Percentiles rank a stretch among this genome's conserved stretches.
Conservation (phyloP, 2,329 filamentous ascomycete species). For the Chrysoporthe cubensis region DNA sequence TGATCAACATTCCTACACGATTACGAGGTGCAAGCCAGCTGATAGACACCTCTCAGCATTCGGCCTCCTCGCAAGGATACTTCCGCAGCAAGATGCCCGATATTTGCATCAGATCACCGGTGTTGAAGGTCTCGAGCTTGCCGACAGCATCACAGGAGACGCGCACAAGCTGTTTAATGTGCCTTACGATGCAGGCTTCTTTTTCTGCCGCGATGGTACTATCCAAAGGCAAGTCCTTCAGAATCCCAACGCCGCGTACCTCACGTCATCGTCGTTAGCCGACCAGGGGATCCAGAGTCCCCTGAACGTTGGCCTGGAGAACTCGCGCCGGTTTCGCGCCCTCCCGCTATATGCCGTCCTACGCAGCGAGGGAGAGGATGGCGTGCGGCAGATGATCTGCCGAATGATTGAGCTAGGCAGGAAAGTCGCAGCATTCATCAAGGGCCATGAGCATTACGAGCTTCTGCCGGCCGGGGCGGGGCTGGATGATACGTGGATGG, state of each 20-base stretch:
- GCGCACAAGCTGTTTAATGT: conserved; percentile 94
- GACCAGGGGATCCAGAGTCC: conserved; percentile 70
- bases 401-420: conserved; percentile 75
- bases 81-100: conserved; percentile 49
- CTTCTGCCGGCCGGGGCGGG: conserved; percentile 58
- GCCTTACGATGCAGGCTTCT: conserved; percentile 92
- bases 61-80: conserved; percentile 75
- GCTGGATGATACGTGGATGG: conserved; percentile 61
- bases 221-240: conserved; percentile 69
- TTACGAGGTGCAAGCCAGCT: neutral
- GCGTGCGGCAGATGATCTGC: conserved; percentile 70
- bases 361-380: conserved; percentile 71
- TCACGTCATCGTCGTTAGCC: conserved; percentile 48
- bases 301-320: conserved; percentile 85
- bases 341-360: conserved; percentile 87
- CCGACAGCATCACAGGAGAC: conserved; percentile 85
- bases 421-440: conserved; percentile 66
- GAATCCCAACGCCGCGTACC: conserved; percentile 86
- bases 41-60: conserved; percentile 61
- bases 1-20: neutral
- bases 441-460: conserved; percentile 64
- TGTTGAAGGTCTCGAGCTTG: conserved; percentile 72
- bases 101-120: neutral
- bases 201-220: conserved; percentile 70
- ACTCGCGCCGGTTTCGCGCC: conserved; percentile 87